phyloP scores from a whole-genome alignment of 306 rosid species.

The Inga oerstediana region DNA sequence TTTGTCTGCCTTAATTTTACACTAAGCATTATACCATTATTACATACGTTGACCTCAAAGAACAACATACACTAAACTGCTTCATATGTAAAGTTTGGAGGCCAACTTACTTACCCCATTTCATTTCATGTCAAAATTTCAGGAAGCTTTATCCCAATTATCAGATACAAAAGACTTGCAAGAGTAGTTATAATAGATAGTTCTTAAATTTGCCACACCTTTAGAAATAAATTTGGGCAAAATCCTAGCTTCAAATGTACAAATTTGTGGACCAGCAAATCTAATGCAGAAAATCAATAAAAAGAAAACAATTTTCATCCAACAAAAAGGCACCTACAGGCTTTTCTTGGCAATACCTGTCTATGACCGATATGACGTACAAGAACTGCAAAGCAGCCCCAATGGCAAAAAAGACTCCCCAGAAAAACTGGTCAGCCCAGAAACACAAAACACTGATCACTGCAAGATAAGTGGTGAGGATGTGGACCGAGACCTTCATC shows the following conservation, averaged over 20 bases:
- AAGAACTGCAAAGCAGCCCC: slow-evolving; percentile 84
- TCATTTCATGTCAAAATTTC: neutral
- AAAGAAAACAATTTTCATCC: slow-evolving; percentile 12
- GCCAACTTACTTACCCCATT: neutral
- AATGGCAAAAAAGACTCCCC: slow-evolving; percentile 88
- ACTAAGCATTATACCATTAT: neutral
- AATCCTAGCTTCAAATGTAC: slow-evolving; percentile 7
- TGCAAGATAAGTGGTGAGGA: slow-evolving; percentile 92
- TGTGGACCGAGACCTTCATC: slow-evolving; percentile 94
- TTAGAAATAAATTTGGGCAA: slow-evolving; percentile 10
- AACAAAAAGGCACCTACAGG: slow-evolving; percentile 16
- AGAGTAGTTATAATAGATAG: neutral
- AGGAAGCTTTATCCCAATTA: neutral
- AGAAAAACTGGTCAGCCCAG: slow-evolving; percentile 83
- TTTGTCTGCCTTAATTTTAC: neutral
- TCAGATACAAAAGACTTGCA: slow-evolving; percentile 10
- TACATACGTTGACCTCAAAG: neutral
- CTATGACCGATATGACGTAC: slow-evolving; percentile 83
- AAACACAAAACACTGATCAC: slow-evolving; percentile 93
- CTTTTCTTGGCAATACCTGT: slow-evolving; percentile 60
- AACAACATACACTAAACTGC: neutral
- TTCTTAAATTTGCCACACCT: neutral
- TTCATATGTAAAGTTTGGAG: neutral
- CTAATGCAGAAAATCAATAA: neutral
- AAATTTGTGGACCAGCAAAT: neutral